Percentiles rank a stretch among this genome's conserved stretches.
phyloP scores from a whole-genome alignment of 2,329 filamentous ascomycete species.

The Bipolaris oryzae region DNA sequence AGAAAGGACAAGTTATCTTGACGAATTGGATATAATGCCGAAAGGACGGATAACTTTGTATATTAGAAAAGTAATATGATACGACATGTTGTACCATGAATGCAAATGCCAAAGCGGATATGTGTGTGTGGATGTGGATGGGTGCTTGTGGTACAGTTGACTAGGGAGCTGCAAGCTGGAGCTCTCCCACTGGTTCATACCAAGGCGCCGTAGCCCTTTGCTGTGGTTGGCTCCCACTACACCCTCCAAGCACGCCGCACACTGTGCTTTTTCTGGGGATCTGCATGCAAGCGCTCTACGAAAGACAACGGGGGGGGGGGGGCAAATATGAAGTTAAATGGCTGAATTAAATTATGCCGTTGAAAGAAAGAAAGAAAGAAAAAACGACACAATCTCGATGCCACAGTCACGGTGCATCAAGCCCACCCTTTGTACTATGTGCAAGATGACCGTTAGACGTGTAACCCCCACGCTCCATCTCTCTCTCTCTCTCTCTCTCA shows the following conservation, averaged over 20 bases:
- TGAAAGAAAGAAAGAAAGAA: not conserved
- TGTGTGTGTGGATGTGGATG: not conserved
- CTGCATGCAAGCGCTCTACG: not conserved
- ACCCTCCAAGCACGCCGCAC: not conserved
- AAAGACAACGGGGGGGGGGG: not conserved
- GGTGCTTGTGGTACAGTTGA: not conserved
- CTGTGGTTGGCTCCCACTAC: constrained; percentile 8
- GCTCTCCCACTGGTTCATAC: not conserved
- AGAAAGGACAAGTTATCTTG: constrained; percentile 5
- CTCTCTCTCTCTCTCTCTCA: too few species aligned
- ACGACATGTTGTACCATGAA: not conserved
- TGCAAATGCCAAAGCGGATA: not conserved
- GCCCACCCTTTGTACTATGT: not conserved
- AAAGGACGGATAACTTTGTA: constrained; percentile 28
- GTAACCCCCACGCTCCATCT: not conserved
- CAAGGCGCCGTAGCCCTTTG: not conserved
- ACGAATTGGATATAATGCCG: constrained; percentile 18
- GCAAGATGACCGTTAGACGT: too few species aligned
- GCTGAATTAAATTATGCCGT: not conserved
- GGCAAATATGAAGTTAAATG: not conserved
- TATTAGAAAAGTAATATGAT: constrained; percentile 20
- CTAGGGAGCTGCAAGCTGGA: not conserved
- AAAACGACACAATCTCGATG: not conserved
- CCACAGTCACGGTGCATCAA: not conserved
- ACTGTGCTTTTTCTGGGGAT: not conserved